Evolutionary conservation across 2,329 filamentous ascomycete species (phyloP), one percentile per base, ranked within the genome.

Genomic region (Fusarium longipes): DNA sequence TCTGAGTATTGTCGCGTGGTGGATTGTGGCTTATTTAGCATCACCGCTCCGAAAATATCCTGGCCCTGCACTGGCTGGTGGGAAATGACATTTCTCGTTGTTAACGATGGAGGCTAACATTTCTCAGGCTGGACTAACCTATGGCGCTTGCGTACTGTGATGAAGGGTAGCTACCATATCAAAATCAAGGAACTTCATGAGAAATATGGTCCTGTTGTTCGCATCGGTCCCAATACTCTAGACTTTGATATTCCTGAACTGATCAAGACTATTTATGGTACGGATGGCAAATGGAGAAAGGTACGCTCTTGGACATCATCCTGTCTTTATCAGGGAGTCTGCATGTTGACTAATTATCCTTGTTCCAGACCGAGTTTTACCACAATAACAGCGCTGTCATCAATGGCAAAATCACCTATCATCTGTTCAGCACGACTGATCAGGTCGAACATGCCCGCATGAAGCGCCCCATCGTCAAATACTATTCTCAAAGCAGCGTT

Each of bases 221-320:
- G 78, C 6, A 76, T 81, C n/a, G 79, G 74, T 1, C 81, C 80
- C 8, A 81, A 81, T 51, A 60, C 76, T 8, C 55, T 81, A 2
- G 76, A 77, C 33, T 58, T 82, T 2, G 47, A 79, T 53, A 63
- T 73, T 3, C 79, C 80, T 2, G 74, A 76, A n/a, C 55, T 81
- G 58, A 74, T 77, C 57, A 77, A 77, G 51, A 76, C 73, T 0
- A 56, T 81, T 14, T 82, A 80, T 40, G 75, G 71, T 7, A 33
- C 32, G 6, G 32, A 33, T 33, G 32, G 32, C 3, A 33, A 33
- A 17, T 33, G 32, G 32, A 33, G 17, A 17, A 33, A n/a, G 32
- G 29, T 15, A 30, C 11, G 12, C 15, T 15, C 12, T n/a, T n/a
- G n/a, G n/a, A n/a, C n/a, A n/a, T n/a, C n/a, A n/a, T n/a, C n/a